phyloP scores from a whole-genome alignment of 2,329 filamentous ascomycete species.

The Hypoxylon sp. region DNA sequence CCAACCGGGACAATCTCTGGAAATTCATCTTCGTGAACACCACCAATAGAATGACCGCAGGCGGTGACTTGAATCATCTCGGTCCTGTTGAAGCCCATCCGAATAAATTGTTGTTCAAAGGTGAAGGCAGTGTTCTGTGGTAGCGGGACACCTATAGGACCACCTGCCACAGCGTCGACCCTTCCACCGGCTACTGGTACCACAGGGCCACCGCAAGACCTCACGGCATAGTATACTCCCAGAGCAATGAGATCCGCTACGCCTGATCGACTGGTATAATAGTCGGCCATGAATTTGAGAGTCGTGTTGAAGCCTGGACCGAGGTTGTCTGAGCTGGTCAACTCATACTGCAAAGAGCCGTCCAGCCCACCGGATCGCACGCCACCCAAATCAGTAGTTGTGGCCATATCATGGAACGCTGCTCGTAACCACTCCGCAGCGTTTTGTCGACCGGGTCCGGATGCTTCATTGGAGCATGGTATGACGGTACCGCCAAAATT shows the following conservation, averaged over 20 bases:
- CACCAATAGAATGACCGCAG: constrained; percentile 74
- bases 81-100: constrained; percentile 69
- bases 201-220: constrained; percentile 71
- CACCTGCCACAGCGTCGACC: constrained; percentile 66
- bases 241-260: constrained; percentile 72
- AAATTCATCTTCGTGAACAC: constrained; percentile 70
- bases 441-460: constrained; percentile 69
- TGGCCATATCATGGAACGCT: constrained; percentile 74
- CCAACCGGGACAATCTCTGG: constrained; percentile 66
- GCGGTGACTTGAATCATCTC: constrained; percentile 74
- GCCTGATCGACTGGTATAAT: constrained; percentile 65
- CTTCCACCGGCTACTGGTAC: constrained; percentile 69
- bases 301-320: constrained; percentile 70
- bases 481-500: constrained; percentile 71
- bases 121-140: constrained; percentile 68
- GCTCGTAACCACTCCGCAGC: constrained; percentile 74
- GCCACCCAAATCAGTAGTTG: constrained; percentile 63
- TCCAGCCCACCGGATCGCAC: constrained; percentile 68
- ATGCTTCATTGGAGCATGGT: constrained; percentile 69
- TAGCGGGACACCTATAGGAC: constrained; percentile 67
- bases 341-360: constrained; percentile 72
- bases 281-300: constrained; percentile 68
- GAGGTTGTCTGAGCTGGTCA: constrained; percentile 68
- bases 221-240: constrained; percentile 70
- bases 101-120: constrained; percentile 69